Base-by-base conservation (phyloP, 1,139 yeast species). In the Hansenula anomala region DNA sequence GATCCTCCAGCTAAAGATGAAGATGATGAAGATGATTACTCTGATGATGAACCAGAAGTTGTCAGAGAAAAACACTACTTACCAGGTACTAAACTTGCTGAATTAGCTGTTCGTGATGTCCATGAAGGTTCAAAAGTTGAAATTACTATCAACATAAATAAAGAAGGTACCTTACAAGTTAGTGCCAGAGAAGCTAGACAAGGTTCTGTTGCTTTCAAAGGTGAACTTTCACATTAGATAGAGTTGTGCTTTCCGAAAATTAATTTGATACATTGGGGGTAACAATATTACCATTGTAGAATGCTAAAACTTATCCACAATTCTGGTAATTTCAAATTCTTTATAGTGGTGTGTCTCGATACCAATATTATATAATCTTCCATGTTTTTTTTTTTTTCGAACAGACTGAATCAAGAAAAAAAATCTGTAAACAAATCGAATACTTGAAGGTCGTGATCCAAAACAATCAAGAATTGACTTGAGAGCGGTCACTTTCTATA, bases 151-250 rank as follows among this genome's bases (percentile, higher is more conserved):
- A 89, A 85, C 71, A 80, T 92, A 56, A 82, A 88, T 55, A 86
- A 79, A 60, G 95, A 87, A 42, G 90, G 95, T 55, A 75, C 78
- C 54, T 74, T 92, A 58, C 87, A 82, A 59, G 78, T 89, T 47
- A 77, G 87, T 49, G 96, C 88, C 39, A 82, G 96, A 64, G 92
- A 83, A 62, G 71, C 78, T 59, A 80, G 80, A 64, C 78, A 80
- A 52, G 94, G 90, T 30, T 49, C 56, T 34, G 51, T 46, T 28
- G 54, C 57, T 15, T 49, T 54, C 49, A 52, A 48, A 45, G 54
- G 54, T 39, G 56, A 54, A 34, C 35, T 51, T 20, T 28, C 33
- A 6, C 32, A 30, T 12, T 39, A 35, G 13, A 19, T n/a, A 14
- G 12, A 32, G 24, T 19, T 17, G 3, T 4, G n/a, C 10, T 6